phyloP scores from a whole-genome alignment of 2,329 filamentous ascomycete genomes.

The Pyrenochaeta sp. region DNA sequence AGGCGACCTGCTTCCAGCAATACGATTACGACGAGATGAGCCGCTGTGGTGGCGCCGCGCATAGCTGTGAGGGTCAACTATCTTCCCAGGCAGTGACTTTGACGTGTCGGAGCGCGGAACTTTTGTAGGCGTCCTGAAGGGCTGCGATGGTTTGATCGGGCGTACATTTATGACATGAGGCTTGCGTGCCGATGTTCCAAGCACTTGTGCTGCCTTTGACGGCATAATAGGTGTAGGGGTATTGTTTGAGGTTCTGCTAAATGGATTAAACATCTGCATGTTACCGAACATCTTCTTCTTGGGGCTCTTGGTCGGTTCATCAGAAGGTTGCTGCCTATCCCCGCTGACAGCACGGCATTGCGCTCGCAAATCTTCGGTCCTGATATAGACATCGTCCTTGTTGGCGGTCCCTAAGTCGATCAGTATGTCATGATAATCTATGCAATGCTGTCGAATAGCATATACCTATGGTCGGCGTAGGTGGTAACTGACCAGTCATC shows the following conservation, averaged over 20 bases:
- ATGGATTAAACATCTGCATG: constrained; percentile 30
- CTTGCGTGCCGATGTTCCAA: constrained; percentile 40
- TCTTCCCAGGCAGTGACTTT: constrained; percentile 34
- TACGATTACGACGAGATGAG: constrained; percentile 5
- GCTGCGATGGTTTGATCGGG: constrained; percentile 23
- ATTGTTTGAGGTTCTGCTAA: constrained; percentile 24
- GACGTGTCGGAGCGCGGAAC: constrained; percentile 33
- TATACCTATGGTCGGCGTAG: constrained; percentile 31
- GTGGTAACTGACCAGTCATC: constrained; percentile 42
- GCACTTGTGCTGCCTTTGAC: constrained; percentile 42
- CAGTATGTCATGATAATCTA: not conserved
- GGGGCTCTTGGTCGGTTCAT: constrained; percentile 45
- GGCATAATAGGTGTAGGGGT: constrained; percentile 26
- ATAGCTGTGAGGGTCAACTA: constrained; percentile 21
- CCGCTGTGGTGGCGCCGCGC: constrained; percentile 9
- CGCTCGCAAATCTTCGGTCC: constrained; percentile 30
- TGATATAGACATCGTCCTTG: constrained; percentile 23
- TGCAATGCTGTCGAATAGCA: not conserved
- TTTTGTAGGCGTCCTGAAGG: constrained; percentile 20
- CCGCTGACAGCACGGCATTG: constrained; percentile 24
- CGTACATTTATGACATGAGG: constrained; percentile 18
- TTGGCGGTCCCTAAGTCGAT: constrained; percentile 9
- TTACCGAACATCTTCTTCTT: constrained; percentile 53
- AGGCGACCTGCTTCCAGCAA: constrained; percentile 14
- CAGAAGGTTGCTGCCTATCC: constrained; percentile 14